These are phyloP conservation scores for Tetraselmis striata DNA, from an alignment of 139 green algal genomes.

Conservation along the genomic window DNA sequence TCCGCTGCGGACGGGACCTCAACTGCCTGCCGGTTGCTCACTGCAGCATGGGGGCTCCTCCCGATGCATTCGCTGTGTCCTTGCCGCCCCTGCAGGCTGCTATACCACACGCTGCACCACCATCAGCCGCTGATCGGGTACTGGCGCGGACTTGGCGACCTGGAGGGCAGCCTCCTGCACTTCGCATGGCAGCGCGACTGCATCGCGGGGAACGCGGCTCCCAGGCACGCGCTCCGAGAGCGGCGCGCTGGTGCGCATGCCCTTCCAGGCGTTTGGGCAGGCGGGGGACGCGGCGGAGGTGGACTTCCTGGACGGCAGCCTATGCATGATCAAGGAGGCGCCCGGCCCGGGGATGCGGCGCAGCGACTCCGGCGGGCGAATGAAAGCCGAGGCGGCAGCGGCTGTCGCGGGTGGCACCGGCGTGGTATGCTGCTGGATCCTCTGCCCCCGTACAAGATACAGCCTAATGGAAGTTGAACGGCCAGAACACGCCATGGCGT, in stretches of 20 bases:
- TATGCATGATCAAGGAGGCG: neutral
- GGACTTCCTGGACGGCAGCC: neutral
- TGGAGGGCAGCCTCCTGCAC: neutral
- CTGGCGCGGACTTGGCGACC: neutral
- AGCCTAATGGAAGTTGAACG: too few species aligned
- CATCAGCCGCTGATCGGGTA: neutral
- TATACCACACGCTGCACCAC: neutral
- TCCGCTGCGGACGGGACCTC: neutral
- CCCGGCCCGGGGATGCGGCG: neutral
- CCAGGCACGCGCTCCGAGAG: neutral
- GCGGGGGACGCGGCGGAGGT: neutral
- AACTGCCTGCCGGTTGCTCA: neutral
- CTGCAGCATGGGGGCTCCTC: neutral
- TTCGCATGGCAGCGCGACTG: neutral
- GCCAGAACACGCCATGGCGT: too few species aligned
- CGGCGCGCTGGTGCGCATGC: neutral
- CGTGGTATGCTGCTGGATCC: too few species aligned
- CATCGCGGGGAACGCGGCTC: neutral
- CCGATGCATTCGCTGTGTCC: neutral
- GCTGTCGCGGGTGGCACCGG: neutral
- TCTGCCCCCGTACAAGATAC: too few species aligned
- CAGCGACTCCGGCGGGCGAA: neutral
- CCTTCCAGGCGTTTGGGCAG: neutral
- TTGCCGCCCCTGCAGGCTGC: neutral
- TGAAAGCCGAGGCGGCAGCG: neutral